These are phyloP conservation scores for Neurospora sp. DNA, from an alignment of 495 filamentous ascomycete genomes.

Conservation along the genomic window DNA sequence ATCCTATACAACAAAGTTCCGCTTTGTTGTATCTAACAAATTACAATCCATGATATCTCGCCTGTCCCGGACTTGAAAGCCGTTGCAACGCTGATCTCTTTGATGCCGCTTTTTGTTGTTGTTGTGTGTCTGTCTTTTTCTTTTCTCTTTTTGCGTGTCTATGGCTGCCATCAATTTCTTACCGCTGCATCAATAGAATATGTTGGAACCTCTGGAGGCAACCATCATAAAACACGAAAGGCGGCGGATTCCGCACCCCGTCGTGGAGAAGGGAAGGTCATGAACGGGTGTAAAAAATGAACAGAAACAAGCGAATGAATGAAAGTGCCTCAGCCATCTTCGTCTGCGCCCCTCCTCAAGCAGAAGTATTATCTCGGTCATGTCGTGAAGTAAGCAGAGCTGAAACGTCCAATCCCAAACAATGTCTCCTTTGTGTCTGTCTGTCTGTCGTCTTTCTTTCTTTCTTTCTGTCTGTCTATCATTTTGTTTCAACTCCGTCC, in stretches of 20 bases:
- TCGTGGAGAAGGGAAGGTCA: neutral
- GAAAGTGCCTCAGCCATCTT: neutral
- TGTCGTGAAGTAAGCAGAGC: neutral
- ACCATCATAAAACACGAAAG: neutral
- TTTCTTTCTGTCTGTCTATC: slow-evolving; percentile 9
- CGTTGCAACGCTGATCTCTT: neutral
- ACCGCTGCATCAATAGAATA: neutral
- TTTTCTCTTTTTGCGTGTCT: neutral
- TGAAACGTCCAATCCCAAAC: neutral
- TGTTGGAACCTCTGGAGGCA: neutral
- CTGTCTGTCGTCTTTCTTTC: slow-evolving; percentile 8
- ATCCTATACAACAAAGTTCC: neutral
- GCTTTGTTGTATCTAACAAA: neutral
- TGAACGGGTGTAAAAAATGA: neutral
- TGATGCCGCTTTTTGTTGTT: neutral
- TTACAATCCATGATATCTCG: neutral
- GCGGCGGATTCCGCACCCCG: neutral
- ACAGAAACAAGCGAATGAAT: neutral
- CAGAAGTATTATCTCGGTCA: neutral
- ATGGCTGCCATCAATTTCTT: neutral
- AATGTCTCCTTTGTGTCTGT: neutral
- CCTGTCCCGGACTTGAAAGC: neutral
- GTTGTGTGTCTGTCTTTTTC: neutral
- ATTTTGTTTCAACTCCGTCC: neutral
- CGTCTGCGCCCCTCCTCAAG: neutral